A percentile compares a stretch with the other conserved stretches of the same genome.
Conservation (phyloP, 148 eudicot genomes). For the Polygonum aviculare region DNA sequence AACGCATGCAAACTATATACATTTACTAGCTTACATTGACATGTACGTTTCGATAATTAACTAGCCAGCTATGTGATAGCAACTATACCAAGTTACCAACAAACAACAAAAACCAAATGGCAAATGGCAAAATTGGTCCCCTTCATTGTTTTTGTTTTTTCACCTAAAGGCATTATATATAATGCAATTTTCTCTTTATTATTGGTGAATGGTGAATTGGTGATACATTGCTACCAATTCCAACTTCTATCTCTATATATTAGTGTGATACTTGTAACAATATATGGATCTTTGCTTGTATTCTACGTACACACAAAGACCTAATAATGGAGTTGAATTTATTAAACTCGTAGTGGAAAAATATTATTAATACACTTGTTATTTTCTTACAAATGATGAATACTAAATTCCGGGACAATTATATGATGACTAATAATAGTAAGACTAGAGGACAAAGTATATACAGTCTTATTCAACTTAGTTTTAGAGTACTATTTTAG, state of each 20-base stretch:
- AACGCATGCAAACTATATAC: neutral
- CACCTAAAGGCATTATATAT: neutral
- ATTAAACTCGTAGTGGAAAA: neutral
- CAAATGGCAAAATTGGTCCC: neutral
- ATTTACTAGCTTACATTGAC: neutral
- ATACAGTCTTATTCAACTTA: no score
- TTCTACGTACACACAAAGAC: neutral
- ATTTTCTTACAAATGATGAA: neutral
- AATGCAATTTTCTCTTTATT: neutral
- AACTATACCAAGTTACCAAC: neutral
- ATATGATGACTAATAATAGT: no score
- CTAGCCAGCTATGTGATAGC: neutral
- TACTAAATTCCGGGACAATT: neutral
- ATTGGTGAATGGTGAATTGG: neutral
- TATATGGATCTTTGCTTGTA: neutral
- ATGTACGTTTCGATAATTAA: neutral
- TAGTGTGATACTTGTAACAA: neutral
- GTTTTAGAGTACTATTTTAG: no score
- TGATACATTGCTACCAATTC: neutral
- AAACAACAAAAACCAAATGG: neutral
- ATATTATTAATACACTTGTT: neutral
- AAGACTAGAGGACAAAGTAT: no score
- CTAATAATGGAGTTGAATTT: neutral
- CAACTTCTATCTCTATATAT: neutral
- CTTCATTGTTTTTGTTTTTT: neutral